Evolutionary conservation across 2,329 filamentous ascomycete species (phyloP), one percentile per base, ranked within the genome.

Genomic region (Xylariaceae sp.): DNA sequence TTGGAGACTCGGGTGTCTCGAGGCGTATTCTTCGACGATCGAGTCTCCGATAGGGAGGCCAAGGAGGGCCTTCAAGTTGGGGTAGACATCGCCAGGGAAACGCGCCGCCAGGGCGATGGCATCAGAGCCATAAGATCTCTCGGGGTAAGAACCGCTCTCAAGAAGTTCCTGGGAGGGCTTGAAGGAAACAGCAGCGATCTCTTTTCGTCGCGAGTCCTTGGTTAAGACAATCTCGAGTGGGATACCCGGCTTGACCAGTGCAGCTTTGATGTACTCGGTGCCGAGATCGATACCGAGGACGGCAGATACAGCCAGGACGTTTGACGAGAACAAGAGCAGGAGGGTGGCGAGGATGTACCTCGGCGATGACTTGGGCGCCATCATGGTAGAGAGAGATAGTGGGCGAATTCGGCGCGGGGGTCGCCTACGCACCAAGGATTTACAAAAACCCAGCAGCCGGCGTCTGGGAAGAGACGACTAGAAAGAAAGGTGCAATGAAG

Each of bases 191-290:
- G 92, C 92, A 1, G 92, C 90, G 23, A 84, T 84, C 74, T 99
- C 94, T 80, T 99, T 99, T 71, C 94, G 88, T 75, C 96, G 90
- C 35, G 94, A 97, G 77, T 99, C 94, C 74, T 97, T 99, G 35
- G 92, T 97, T 58, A 97, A 83, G 73, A 99, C 93, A 66, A 99
- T 97, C 67, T 99, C 94, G 72, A 99, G 90, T 9, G 94, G 94
- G 55, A 96, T 93, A 62, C 94, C 94, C 1, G 94, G 94, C 78
- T 97, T 97, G 63, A 99, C 93, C 48, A 99, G 84, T 11, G 90
- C 87, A 34, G 93, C 93, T 79, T 97, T 99, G 78, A 99, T 89
- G 77, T 96, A 97, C 74, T 96, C 91, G 58, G 94, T 97, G 67
- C 94, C 94, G 57, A 99, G 82, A 76, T 99, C 94, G 69, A 99